Percentiles rank a stretch among this genome's conserved stretches.
phyloP scores from a whole-genome alignment of 306 rosid genomes.

The Benincasa hispida region DNA sequence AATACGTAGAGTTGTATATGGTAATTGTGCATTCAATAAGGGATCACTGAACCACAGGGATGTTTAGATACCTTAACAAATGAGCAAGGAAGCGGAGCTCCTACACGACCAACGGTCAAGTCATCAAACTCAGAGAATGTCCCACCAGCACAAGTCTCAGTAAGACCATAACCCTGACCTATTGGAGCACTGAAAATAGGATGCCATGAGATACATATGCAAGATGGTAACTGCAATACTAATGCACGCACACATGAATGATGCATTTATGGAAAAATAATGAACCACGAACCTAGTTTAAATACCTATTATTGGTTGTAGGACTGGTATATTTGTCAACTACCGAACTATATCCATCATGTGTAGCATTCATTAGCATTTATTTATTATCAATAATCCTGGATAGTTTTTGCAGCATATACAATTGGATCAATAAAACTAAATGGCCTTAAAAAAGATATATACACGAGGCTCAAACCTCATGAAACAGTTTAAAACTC shows the following conservation, averaged over 20 bases:
- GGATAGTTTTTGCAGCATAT: neutral
- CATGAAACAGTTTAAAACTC: neutral
- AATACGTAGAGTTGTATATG: neutral
- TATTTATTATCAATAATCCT: neutral
- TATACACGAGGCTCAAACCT: neutral
- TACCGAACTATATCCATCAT: neutral
- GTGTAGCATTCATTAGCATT: neutral
- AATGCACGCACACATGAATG: neutral
- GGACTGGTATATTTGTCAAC: neutral
- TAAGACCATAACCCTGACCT: constrained; percentile 98
- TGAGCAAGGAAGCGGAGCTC: constrained; percentile 97
- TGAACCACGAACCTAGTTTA: neutral
- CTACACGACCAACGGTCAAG: constrained; percentile 83
- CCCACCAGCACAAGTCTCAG: constrained; percentile 93
- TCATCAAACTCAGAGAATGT: constrained; percentile 87
- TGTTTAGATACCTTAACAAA: constrained; percentile 46
- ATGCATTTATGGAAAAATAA: neutral
- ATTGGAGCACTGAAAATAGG: constrained; percentile 64
- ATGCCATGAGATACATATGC: constrained; percentile 10
- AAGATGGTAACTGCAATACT: neutral
- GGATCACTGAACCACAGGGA: neutral
- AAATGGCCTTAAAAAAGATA: neutral
- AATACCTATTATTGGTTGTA: neutral
- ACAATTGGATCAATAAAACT: neutral
- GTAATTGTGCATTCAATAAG: neutral